Evolutionary conservation across 306 rosid genomes (phyloP).

Genomic region (Lathyrus aphaca): DNA sequence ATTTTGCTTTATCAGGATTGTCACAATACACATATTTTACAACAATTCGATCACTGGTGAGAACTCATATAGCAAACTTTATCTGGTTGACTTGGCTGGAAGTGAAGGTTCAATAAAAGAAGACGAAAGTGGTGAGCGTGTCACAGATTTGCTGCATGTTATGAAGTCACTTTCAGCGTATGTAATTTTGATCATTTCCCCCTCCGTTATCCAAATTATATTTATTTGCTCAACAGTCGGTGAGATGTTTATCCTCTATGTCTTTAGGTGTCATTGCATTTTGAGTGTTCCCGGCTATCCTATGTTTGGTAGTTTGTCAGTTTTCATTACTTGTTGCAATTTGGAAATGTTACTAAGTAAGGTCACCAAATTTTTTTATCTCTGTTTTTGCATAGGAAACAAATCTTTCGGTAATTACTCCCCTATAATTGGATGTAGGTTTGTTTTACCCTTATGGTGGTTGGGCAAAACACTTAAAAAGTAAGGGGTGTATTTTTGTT

Average conservation of each 20-base stretch:
- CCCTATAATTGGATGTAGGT: constrained; percentile 14
- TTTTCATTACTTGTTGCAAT: constrained; percentile 31
- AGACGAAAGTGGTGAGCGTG: constrained; percentile 85
- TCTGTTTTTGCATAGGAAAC: constrained; percentile 29
- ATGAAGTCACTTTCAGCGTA: constrained; percentile 99
- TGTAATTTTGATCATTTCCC: constrained; percentile 45
- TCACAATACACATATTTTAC: constrained; percentile 73
- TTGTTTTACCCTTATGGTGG: not conserved
- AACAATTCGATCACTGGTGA: constrained; percentile 77
- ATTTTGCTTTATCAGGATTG: constrained; percentile 62
- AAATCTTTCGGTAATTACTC: constrained; percentile 10
- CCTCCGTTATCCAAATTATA: constrained; percentile 27
- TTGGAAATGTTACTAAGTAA: constrained; percentile 17
- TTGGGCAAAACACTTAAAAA: constrained; percentile 5
- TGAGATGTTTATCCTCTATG: not conserved
- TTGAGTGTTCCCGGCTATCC: constrained; percentile 19
- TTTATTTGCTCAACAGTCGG: constrained; percentile 26
- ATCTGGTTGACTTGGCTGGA: constrained; percentile 94
- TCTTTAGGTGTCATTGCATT: constrained; percentile 21
- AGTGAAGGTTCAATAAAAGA: constrained; percentile 89
- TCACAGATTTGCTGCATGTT: constrained; percentile 93
- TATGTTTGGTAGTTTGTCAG: constrained; percentile 2
- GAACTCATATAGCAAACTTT: constrained; percentile 85
- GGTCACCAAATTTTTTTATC: constrained; percentile 18
- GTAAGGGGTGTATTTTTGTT: not conserved